phyloP scores from a whole-genome alignment of 2,329 filamentous ascomycete genomes.

The Acarospora socialis region DNA sequence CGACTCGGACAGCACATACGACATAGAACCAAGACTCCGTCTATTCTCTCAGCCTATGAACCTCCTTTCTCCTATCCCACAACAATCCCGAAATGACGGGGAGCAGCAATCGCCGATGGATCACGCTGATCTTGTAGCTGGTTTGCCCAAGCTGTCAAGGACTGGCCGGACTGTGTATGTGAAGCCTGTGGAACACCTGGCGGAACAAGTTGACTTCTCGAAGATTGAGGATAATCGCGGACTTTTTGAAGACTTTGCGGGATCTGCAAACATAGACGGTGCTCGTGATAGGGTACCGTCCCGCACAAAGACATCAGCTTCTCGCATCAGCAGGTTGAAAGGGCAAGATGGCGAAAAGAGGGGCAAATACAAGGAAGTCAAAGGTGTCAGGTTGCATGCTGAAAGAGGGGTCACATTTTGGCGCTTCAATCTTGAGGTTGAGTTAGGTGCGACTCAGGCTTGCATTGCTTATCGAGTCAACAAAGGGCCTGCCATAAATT shows the following conservation, averaged over 20 bases:
- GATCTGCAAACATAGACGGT: conserved; percentile 35
- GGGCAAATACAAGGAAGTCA: conserved; percentile 69
- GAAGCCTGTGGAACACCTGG: conserved; percentile 72
- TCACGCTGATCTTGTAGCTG: conserved; percentile 79
- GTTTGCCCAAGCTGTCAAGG: conserved; percentile 71
- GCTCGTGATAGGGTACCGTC: no score
- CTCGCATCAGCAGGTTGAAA: conserved; percentile 14
- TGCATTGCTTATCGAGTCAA: conserved; percentile 95
- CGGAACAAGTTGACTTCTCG: conserved; percentile 66
- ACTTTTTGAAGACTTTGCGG: conserved; percentile 59
- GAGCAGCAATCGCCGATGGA: conserved; percentile 52
- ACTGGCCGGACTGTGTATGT: conserved; percentile 79
- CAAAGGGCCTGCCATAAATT: conserved; percentile 69
- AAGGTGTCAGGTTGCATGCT: conserved; percentile 65
- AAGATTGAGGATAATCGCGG: conserved; percentile 66
- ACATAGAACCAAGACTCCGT: conserved; percentile 59
- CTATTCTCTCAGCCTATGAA: conserved; percentile 80
- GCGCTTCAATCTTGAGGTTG: conserved; percentile 90
- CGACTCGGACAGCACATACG: conserved; percentile 71
- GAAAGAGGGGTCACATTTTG: conserved; percentile 89
- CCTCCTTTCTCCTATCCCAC: conserved; percentile 62
- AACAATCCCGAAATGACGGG: conserved; percentile 46
- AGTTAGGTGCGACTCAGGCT: conserved; percentile 62
- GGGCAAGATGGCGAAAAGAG: conserved; percentile 63
- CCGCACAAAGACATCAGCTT: no score